Conservation (phyloP, 2,329 filamentous ascomycete species). For the Cladosporium halotolerans region DNA sequence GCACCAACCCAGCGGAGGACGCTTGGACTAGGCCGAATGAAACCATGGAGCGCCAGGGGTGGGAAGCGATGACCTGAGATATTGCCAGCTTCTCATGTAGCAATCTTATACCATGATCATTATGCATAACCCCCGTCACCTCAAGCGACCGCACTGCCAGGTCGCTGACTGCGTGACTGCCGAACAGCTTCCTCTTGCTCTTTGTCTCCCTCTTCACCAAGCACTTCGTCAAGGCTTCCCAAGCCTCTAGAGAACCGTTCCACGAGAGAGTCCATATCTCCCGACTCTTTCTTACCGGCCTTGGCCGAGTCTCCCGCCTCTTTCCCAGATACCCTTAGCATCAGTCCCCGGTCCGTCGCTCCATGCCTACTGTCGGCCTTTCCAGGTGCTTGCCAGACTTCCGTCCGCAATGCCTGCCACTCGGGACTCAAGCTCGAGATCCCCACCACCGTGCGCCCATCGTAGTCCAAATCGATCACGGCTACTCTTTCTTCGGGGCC, state of each 20-base stretch:
- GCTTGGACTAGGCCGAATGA: slow-evolving; percentile 46
- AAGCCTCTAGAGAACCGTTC: slow-evolving; percentile 32
- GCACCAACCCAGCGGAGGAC: slow-evolving; percentile 37
- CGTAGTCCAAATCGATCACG: slow-evolving; percentile 47
- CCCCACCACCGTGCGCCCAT: slow-evolving; percentile 52
- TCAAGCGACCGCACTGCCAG: neutral
- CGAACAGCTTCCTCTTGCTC: slow-evolving; percentile 16
- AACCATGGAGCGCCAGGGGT: slow-evolving; percentile 40
- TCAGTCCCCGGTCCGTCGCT: slow-evolving; percentile 41
- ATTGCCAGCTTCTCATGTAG: too few relatives aligned
- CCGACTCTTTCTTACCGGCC: slow-evolving; percentile 25
- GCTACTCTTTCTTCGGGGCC: slow-evolving; percentile 47
- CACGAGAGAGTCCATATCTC: slow-evolving; percentile 34
- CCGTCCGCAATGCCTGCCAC: slow-evolving; percentile 60
- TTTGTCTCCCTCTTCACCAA: slow-evolving; percentile 45
- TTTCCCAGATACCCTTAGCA: slow-evolving; percentile 57
- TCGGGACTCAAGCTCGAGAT: slow-evolving; percentile 67
- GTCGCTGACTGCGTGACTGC: neutral
- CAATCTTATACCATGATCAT: neutral
- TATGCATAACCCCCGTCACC: neutral
- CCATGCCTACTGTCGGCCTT: slow-evolving; percentile 33
- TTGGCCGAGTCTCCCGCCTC: slow-evolving; percentile 20
- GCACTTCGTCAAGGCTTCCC: slow-evolving; percentile 31
- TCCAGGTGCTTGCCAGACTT: slow-evolving; percentile 54
- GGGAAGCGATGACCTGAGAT: neutral